Evolutionary conservation across 176 grass and related monocot species (phyloP), one percentile per base, ranked within the genome.

Genomic region (Cocos nucifera): DNA sequence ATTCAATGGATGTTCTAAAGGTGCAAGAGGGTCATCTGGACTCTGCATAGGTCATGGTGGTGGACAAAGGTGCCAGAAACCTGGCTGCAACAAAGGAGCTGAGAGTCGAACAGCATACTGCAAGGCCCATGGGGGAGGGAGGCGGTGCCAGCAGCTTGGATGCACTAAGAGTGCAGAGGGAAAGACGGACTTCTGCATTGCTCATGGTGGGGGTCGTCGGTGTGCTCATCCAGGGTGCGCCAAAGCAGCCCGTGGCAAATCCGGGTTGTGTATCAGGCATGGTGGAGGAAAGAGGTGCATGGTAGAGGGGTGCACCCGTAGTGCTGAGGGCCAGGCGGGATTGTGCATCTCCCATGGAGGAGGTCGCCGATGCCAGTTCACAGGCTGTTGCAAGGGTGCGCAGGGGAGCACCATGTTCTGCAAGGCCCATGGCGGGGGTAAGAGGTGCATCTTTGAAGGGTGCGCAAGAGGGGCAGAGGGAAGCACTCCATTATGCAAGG

Each of bases 81-180:
- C 76, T 26, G 87, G 87, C 15, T 90, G 87, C n/a, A 71, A 85
- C 61, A 90, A 82, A 61, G 87, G 87, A 50, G 79, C 87, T 20
- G 82, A 86, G 72, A 79, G 82, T 73, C 67, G 79, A 32, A 77
- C 87, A 19, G 75, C 79, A 49, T 90, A 79, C 72, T 86, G 87
- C 79, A 90, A 90, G 79, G 75, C 82, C 17, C 87, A 90, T 54
- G 87, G 87, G 49, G 87, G 87, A 15, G 87, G 87, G 1, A 83
- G 73, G 4, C 79, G 82, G 70, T 90, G 87, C 53, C 62, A 63
- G 75, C 59, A 74, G 52, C 82, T 90, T 15, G 87, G 87, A 16
- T 90, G 87, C 82, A 86, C 82, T 23, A 90, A 90, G 58, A 90
- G 82, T 51, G 87, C 87, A 3, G 87, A 90, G 15, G 87, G 87